Conservation (phyloP, 2,329 filamentous ascomycete species). For the Sordariomycetes sp. region DNA sequence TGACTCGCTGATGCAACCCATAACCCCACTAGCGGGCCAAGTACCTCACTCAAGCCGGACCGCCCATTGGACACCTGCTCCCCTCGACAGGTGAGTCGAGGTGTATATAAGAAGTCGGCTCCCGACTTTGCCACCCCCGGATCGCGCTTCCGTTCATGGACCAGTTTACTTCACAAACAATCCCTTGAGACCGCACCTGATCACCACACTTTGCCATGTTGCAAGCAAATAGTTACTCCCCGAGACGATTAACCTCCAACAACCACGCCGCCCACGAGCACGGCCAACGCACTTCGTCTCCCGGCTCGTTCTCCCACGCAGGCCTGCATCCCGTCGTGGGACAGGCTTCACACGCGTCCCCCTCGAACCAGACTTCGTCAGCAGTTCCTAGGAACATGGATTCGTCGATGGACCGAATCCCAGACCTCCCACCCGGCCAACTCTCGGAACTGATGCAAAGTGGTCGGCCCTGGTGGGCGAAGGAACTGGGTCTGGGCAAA, state of each 20-base stretch:
- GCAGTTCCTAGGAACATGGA: constrained; percentile 4
- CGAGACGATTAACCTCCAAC: neutral
- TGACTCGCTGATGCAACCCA: constrained; percentile 1
- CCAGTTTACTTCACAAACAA: neutral
- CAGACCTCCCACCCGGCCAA: constrained; percentile 1
- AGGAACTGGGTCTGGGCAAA: neutral
- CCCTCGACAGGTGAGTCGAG: neutral
- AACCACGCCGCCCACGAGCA: neutral
- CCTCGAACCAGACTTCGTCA: neutral
- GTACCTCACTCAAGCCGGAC: neutral
- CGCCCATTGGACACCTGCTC: neutral
- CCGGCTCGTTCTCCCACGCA: neutral
- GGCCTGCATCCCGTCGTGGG: neutral
- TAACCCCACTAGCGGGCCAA: neutral
- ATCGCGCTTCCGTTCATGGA: neutral
- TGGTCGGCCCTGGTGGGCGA: constrained; percentile 1
- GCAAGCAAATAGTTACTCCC: neutral
- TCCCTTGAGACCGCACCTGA: neutral
- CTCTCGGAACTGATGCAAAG: constrained; percentile 1
- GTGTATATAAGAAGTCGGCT: neutral
- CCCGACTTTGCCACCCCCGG: constrained; percentile 3
- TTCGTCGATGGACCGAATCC: constrained; percentile 1
- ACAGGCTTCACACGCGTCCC: neutral
- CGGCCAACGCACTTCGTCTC: neutral
- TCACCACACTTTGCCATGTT: constrained; percentile 1